phyloP scores from a whole-genome alignment of 1,139 yeast species.

The Blastobotrys aristatus region DNA sequence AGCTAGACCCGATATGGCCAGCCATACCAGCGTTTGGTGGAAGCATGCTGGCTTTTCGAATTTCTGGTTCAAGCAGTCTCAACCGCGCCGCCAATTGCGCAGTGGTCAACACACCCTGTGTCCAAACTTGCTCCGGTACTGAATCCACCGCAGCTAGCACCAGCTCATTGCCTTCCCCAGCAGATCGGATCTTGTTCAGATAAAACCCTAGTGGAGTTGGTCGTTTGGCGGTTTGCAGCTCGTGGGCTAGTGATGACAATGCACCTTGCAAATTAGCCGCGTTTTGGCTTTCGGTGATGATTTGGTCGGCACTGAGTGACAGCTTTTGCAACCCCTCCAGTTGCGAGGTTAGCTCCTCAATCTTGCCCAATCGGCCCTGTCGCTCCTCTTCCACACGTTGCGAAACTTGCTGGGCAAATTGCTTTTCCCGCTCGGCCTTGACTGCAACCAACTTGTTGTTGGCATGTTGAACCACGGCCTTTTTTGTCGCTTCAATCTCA shows the following conservation, averaged over 20 bases:
- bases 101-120: conserved; percentile 51
- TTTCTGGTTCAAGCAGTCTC: conserved; percentile 72
- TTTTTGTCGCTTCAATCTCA: conserved; percentile 67
- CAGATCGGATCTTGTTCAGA: conserved; percentile 35
- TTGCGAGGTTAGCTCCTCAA: conserved; percentile 55
- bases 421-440: conserved; percentile 65
- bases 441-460: conserved; percentile 71
- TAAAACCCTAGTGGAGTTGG: conserved; percentile 37
- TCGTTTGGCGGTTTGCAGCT: conserved; percentile 37
- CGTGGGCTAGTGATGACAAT: conserved; percentile 48
- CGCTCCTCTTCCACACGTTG: conserved; percentile 75
- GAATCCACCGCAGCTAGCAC: conserved; percentile 41
- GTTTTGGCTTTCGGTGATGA: conserved; percentile 51
- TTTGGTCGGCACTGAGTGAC: conserved; percentile 53
- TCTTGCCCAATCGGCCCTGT: conserved; percentile 67
- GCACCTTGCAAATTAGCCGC: conserved; percentile 56
- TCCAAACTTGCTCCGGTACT: conserved; percentile 46
- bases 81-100: conserved; percentile 62
- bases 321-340: conserved; percentile 56
- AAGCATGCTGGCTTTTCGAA: conserved; percentile 78
- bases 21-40: conserved; percentile 95
- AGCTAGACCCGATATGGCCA: conserved; percentile 77
- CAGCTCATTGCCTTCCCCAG: conserved; percentile 47
- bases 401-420: conserved; percentile 59
- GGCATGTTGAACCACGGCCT: conserved; percentile 67